A percentile compares a stretch with the other conserved stretches of the same genome.
phyloP scores from a whole-genome alignment of 2,329 filamentous ascomycete species.

The Sclerotinia borealis region DNA sequence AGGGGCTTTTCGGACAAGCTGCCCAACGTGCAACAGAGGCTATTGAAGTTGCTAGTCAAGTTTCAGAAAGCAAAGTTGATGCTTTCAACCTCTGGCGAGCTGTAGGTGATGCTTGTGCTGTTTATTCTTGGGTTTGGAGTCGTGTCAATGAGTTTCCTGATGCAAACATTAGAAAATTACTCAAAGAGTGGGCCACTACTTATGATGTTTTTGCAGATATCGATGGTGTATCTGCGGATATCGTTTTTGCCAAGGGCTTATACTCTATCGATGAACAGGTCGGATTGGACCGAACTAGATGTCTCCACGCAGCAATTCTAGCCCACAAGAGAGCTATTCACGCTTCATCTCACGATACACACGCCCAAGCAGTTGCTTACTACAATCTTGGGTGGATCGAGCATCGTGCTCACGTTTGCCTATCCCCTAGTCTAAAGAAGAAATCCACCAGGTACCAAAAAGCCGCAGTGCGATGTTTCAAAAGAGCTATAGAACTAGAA shows the following conservation, averaged over 20 bases:
- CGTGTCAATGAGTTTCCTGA: conserved; percentile 58
- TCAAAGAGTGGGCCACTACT: conserved; percentile 47
- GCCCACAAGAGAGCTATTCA: conserved; percentile 83
- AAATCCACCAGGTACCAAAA: conserved; percentile 65
- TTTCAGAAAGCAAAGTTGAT: conserved; percentile 54
- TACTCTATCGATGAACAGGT: conserved; percentile 30
- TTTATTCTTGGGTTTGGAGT: conserved; percentile 75
- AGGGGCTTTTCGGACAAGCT: conserved; percentile 81
- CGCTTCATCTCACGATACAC: conserved; percentile 63
- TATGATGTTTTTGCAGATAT: conserved; percentile 61
- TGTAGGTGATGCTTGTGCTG: conserved; percentile 77
- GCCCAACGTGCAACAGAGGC: conserved; percentile 63
- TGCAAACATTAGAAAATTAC: conserved; percentile 49
- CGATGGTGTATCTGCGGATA: conserved; percentile 53
- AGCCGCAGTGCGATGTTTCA: conserved; percentile 84
- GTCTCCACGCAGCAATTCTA: conserved; percentile 67
- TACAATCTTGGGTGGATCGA: conserved; percentile 97
- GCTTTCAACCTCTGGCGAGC: conserved; percentile 96
- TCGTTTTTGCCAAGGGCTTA: conserved; percentile 32
- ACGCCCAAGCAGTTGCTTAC: conserved; percentile 92
- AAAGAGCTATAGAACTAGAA: conserved; percentile 90
- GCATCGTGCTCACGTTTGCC: conserved; percentile 67
- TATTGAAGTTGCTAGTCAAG: conserved; percentile 58
- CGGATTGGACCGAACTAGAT: conserved; percentile 46
- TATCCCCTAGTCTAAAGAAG: conserved; percentile 46